Base-by-base conservation (phyloP, 345 rosid genomes). In the Populus euphratica region DNA sequence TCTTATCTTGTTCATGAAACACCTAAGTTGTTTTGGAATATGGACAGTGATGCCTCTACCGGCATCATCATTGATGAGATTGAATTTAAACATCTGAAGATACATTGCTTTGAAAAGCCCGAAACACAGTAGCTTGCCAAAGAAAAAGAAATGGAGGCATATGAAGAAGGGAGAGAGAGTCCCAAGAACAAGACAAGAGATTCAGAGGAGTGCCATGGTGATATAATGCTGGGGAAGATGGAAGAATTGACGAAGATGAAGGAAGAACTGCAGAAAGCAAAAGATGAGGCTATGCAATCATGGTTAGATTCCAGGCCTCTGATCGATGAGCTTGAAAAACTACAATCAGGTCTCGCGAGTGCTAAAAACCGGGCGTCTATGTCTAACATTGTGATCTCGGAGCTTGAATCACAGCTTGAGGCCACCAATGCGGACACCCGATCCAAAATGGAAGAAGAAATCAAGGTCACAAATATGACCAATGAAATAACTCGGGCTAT, bases 251-350 rank as follows among this genome's bases (percentile, higher is more conserved):
- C 17, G 35, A 82, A 63, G 35, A 80, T 76, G 5, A 84, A 75
- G 75, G 88, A 81, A 74, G 84, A 75, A 79, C 50, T 87, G 33
- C 67, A 82, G 79, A 82, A 62, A 76, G 88, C 90, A 10, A 90
- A 73, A 68, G 91, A 88, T 12, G 23, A 31, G 0, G 86, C 89
- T 0, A 86, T 73, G 75, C 87, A 85, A 52, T 88, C 90, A 11
- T 90, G 90, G 90, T 41, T 87, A 27, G 89, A 88, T 29, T 90
- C 94, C 76, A 82, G 64, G 76, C 94, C 91, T 25, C 76, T 88
- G 5, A 85, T 86, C 27, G 88, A 87, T 52, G 86, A 87, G 81
- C 91, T 90, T 17, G 91, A 90, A 74, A 86, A 78, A 64, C 81
- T 80, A 5, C 86, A 87, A 77, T 70, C 87, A 4, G 83, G 47